phyloP scores from a whole-genome alignment of 1,284 basidiomycete genomes.

The Boletellus deceptivus region DNA sequence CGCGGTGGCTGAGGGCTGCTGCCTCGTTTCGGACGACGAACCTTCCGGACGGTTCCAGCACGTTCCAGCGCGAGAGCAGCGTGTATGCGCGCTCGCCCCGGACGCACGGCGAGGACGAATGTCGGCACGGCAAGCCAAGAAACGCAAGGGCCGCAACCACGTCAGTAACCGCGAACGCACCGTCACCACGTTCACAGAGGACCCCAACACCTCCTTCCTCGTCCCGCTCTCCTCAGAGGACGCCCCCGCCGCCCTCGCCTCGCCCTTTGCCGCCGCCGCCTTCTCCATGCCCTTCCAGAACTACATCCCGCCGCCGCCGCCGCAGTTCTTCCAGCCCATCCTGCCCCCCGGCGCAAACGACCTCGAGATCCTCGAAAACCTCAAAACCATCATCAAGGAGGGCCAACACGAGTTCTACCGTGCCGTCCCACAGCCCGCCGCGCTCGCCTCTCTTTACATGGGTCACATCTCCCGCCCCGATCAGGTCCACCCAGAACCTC shows the following conservation, averaged over 20 bases:
- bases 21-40: constrained; percentile 24
- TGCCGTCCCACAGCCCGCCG: constrained; percentile 59
- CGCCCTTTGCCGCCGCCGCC: constrained; percentile 33
- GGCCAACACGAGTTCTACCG: constrained; percentile 69
- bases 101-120: constrained; percentile 27
- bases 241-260: constrained; percentile 34
- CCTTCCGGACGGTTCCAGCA: constrained; percentile 29
- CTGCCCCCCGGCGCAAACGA: constrained; percentile 53
- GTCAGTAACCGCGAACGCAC: constrained; percentile 58
- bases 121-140: constrained; percentile 62
- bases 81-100: too few relatives aligned
- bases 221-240: constrained; percentile 49
- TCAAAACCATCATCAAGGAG: constrained; percentile 67
- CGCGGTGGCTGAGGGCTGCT: constrained; percentile 19
- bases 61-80: constrained; percentile 10
- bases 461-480: constrained; percentile 47
- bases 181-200: constrained; percentile 60
- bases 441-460: constrained; percentile 59
- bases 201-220: constrained; percentile 48
- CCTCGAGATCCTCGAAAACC: constrained; percentile 66
- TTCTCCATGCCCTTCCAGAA: constrained; percentile 28
- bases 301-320: constrained; percentile 30
- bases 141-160: constrained; percentile 52
- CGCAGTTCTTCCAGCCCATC: constrained; percentile 26
- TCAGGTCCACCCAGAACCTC: constrained; percentile 30